Conservation (phyloP, 1,139 yeast species). For the Nakaseomyces nivariensis region DNA sequence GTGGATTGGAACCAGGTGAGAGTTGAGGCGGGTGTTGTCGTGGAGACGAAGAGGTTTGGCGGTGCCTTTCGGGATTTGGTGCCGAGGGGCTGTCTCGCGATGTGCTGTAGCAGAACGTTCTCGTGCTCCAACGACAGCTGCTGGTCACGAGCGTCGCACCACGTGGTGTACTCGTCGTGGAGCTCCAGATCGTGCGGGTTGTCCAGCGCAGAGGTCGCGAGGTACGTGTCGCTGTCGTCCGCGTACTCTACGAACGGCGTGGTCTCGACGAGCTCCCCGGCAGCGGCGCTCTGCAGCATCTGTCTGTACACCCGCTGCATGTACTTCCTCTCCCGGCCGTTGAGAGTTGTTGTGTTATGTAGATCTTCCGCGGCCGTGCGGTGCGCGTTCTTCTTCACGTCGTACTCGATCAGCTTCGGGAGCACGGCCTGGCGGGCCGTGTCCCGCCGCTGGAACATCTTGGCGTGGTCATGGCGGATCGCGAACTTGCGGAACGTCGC, state of each 20-base stretch:
- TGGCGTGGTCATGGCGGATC: constrained; percentile 15
- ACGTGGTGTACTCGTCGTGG: background rate
- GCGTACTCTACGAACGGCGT: background rate
- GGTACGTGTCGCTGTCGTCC: background rate
- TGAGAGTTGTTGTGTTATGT: background rate
- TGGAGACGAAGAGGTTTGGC: background rate
- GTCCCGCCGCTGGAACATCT: constrained; percentile 17
- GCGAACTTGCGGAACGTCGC: constrained; percentile 20
- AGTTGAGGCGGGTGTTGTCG: background rate
- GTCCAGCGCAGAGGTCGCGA: constrained; percentile 1
- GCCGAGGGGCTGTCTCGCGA: background rate
- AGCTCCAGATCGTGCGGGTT: background rate
- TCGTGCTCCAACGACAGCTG: background rate
- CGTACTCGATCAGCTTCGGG: constrained; percentile 2
- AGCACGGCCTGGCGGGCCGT: constrained; percentile 8
- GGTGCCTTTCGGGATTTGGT: background rate
- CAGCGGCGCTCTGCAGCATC: background rate
- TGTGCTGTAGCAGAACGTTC: background rate
- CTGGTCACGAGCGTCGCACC: background rate
- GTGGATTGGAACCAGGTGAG: background rate
- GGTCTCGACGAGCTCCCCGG: background rate
- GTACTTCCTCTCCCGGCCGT: no score
- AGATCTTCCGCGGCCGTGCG: background rate
- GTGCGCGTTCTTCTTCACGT: background rate
- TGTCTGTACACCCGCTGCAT: no score